Base-by-base conservation (phyloP, 2,329 filamentous ascomycete genomes). In the Cercospora nicotianae region DNA sequence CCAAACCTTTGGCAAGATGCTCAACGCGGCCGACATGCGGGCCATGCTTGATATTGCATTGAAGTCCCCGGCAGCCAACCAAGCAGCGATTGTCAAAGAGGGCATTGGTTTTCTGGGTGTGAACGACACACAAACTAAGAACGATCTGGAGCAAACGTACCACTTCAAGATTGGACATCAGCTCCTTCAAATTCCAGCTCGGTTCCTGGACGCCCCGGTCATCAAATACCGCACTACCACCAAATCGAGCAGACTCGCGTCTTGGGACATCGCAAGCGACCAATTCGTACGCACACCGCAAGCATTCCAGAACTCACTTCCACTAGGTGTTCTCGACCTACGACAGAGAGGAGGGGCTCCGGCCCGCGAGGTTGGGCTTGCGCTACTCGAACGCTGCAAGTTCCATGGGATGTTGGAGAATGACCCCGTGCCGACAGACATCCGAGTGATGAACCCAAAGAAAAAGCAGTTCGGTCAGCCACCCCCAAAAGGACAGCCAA, bases 1-100 rank as follows among this genome's bases (percentile, higher is more conserved):
- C 45, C 64, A 66, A 59, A 18, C 33, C 1, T 64, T 64, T n/a
- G 48, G 48, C 53, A 55, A 42, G 8, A 55, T 55, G 31, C 62
- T 58, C 62, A 58, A 18, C 16, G 2, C 62, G 13, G 6, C 7
- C 0, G 31, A 64, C 51, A 64, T 64, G 62, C n/a, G 26, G 6
- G 53, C 3, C 31, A 64, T 64, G 61, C 30, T 64, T 8, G 6
- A 1, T 0, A 31, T 23, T 12, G 62, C 62, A n/a, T 10, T 64
- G 18, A 64, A 28, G 16, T 51, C 28, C 2, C 62, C 62, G 3
- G 62, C 62, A 7, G 2, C 18, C 8, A 64, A 55, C 7, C 62
- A 42, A 20, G 31, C 45, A n/a, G 53, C 48, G 1, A 64, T 64
- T 12, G 31, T 57, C 3, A 13, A 57, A 10, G 53, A 57, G 9